phyloP scores from a whole-genome alignment of 306 rosid species.

The Oemleria cerasiformis region DNA sequence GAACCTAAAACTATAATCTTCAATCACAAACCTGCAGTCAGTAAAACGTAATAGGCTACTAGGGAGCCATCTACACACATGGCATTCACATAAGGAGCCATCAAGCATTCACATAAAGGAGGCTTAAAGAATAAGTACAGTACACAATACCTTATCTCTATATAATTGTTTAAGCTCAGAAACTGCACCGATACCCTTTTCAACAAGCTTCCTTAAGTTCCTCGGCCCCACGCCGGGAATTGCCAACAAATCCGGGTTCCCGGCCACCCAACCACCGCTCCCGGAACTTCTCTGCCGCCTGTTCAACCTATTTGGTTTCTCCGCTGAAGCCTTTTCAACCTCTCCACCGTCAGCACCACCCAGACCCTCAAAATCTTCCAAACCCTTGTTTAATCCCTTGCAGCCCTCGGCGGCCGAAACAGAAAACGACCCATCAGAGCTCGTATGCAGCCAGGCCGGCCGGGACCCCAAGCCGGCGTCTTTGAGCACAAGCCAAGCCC shows the following conservation, averaged over 20 bases:
- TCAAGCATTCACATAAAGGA: neutral
- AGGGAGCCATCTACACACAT: too few species aligned
- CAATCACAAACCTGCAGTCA: neutral
- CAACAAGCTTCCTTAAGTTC: slow-evolving; percentile 76
- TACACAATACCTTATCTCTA: slow-evolving; percentile 67
- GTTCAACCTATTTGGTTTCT: slow-evolving; percentile 32
- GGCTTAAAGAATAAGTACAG: neutral
- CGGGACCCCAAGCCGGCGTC: slow-evolving; percentile 31
- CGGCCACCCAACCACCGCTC: slow-evolving; percentile 27
- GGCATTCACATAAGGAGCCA: too few species aligned
- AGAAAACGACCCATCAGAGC: slow-evolving; percentile 32
- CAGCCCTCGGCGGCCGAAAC: slow-evolving; percentile 25
- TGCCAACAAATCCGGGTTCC: slow-evolving; percentile 84
- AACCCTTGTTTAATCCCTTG: slow-evolving; percentile 17
- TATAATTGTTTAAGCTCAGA: slow-evolving; percentile 84
- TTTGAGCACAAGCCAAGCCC: slow-evolving; percentile 45
- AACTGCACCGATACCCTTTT: slow-evolving; percentile 84
- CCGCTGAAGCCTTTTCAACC: slow-evolving; percentile 24
- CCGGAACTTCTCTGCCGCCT: slow-evolving; percentile 53
- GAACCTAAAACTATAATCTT: neutral
- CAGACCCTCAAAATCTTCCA: slow-evolving; percentile 1
- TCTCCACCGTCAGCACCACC: slow-evolving; percentile 18
- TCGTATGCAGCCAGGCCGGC: slow-evolving; percentile 40
- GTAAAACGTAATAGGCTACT: neutral
- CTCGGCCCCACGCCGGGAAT: slow-evolving; percentile 96